phyloP scores from a whole-genome alignment of 2,329 filamentous ascomycete species.

The Ambrosiella cleistominuta region DNA sequence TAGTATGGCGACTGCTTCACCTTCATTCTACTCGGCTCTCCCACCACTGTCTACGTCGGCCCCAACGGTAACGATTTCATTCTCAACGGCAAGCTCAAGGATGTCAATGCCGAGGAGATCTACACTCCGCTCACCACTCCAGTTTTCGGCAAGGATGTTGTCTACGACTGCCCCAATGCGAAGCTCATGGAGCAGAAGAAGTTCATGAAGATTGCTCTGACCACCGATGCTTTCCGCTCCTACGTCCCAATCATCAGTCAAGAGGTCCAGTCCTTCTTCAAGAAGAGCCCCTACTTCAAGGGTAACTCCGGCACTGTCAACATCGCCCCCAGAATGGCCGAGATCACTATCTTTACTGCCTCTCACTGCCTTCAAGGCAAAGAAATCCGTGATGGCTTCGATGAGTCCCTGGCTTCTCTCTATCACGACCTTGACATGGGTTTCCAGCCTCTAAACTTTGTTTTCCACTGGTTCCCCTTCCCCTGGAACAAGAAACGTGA shows the following conservation, averaged over 20 bases:
- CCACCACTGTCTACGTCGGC: slow-evolving; percentile 72
- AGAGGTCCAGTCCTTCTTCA: slow-evolving; percentile 59
- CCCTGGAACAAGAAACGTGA: slow-evolving; percentile 79
- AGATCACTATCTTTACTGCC: slow-evolving; percentile 81
- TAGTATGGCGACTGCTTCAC: slow-evolving; percentile 83
- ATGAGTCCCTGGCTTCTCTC: slow-evolving; percentile 60
- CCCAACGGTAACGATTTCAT: slow-evolving; percentile 79
- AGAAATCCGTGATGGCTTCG: slow-evolving; percentile 64
- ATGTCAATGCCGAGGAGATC: slow-evolving; percentile 80
- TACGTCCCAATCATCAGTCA: slow-evolving; percentile 65
- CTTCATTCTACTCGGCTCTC: slow-evolving; percentile 73
- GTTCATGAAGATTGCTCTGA: slow-evolving; percentile 72
- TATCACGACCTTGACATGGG: slow-evolving; percentile 86
- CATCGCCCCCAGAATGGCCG: slow-evolving; percentile 58
- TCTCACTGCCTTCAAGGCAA: slow-evolving; percentile 72
- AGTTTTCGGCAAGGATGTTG: slow-evolving; percentile 68
- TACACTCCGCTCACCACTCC: slow-evolving; percentile 60
- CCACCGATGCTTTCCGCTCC: slow-evolving; percentile 51
- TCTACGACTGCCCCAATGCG: slow-evolving; percentile 79
- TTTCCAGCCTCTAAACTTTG: slow-evolving; percentile 78
- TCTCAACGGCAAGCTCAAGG: slow-evolving; percentile 75
- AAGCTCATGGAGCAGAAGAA: slow-evolving; percentile 97
- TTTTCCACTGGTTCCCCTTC: slow-evolving; percentile 72
- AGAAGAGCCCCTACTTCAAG: slow-evolving; percentile 49
- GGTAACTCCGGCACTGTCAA: slow-evolving; percentile 50